Percentiles rank a stretch among this genome's conserved stretches.
These are phyloP conservation scores for Trichosphaerium sp. DNA, from an alignment of 78 protist species.

Conservation along the genomic window DNA sequence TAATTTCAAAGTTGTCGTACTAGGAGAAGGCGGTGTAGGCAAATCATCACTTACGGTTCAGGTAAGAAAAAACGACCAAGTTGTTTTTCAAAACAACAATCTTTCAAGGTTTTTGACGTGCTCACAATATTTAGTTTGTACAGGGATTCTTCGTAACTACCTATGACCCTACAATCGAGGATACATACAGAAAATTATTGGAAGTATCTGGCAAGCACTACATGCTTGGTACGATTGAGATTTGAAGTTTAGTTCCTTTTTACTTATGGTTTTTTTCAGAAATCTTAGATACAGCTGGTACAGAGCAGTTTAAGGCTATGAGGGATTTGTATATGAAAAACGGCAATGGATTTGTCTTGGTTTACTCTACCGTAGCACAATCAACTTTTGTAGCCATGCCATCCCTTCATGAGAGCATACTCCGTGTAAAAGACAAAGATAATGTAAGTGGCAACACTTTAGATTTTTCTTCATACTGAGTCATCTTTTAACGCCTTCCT, in stretches of 20 bases:
- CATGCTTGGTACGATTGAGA: slow-evolving; percentile 67
- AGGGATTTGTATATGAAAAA: slow-evolving; percentile 55
- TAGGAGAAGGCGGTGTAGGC: slow-evolving; percentile 87
- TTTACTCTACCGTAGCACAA: slow-evolving; percentile 62
- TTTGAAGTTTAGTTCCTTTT: slow-evolving; percentile 82
- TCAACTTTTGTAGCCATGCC: slow-evolving; percentile 53
- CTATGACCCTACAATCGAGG: slow-evolving; percentile 82
- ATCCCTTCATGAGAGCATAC: slow-evolving; percentile 51
- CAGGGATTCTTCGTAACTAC: slow-evolving; percentile 62
- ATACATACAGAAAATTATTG: slow-evolving; percentile 56
- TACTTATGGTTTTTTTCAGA: slow-evolving; percentile 49
- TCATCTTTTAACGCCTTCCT: too few species aligned
- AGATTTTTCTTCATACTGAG: too few species aligned
- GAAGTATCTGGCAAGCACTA: slow-evolving; percentile 60
- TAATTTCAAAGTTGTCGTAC: slow-evolving; percentile 59
- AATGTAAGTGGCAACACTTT: too few species aligned
- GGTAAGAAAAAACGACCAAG: neutral
- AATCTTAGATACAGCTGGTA: neutral
- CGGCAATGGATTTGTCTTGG: slow-evolving; percentile 80
- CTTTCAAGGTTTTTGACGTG: too few species aligned
- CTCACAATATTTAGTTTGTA: slow-evolving; percentile 62
- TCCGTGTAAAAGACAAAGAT: slow-evolving; percentile 55
- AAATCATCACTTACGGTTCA: neutral
- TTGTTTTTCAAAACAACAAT: too few species aligned
- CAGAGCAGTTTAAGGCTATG: neutral